Evolutionary conservation across 2,329 filamentous ascomycete genomes (phyloP), one percentile per base, ranked within the genome.

Genomic region (Fusarium proliferatum): DNA sequence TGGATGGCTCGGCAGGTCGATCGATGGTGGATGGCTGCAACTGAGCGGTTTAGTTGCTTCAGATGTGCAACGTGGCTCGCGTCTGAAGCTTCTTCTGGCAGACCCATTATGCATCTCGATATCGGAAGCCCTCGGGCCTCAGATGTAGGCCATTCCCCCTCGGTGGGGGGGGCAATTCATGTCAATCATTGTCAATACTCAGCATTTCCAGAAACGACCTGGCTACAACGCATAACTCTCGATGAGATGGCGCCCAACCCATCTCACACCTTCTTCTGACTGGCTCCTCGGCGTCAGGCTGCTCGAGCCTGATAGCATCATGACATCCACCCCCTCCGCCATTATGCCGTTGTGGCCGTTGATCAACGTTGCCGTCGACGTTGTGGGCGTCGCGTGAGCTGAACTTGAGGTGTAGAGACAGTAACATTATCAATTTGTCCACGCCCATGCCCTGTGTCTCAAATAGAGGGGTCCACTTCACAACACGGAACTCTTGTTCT

Each of bases 1-100:
- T 77, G 69, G 64, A 74, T 75, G 75, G 59, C 43, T 69, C 42
- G 67, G 52, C 59, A 53, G 52, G 66, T 69, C 52, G 58, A 64
- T 64, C 53, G 64, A 71, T 56, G 61, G 65, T 67, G 64, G 61
- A 66, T 64, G 57, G 69, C 76, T 78, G 76, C 71, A 72, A 75
- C 73, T 78, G 76, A 77, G 75, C 74, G 77, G 77, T 75, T 75
- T 77, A 78, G 73, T 69, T 76, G 76, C 75, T 71, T 71, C 76
- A 76, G 72, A 64, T 65, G 74, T 81, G 80, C 80, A 81, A 81
- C 80, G 80, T 81, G 80, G 80, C 80, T 78, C 77, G 77, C 72
- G 70, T 80, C 73, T 74, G 69, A 73, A 76, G 76, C 73, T 70
- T 76, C 76, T 72, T 70, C 59, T 75, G 72, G 75, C 64, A 64